Conservation (phyloP, 495 filamentous ascomycete species). For the Corynascus novoguineensis region DNA sequence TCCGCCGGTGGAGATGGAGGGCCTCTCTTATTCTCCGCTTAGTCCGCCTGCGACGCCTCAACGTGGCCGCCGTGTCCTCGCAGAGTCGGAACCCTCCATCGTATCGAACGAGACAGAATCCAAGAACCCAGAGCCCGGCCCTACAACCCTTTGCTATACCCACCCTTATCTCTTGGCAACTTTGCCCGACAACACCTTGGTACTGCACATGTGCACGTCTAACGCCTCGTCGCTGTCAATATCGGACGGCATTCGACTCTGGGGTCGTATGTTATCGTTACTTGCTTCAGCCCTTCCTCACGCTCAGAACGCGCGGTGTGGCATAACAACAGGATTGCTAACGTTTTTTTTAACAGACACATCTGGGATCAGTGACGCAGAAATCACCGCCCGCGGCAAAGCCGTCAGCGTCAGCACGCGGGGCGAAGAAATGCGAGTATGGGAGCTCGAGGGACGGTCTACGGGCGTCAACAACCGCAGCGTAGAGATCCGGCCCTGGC, state of each 20-base stretch:
- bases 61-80: background rate
- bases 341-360: too few species aligned
- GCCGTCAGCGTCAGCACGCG: conserved; percentile 79
- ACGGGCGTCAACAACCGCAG: conserved; percentile 30
- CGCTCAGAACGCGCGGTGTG: too few species aligned
- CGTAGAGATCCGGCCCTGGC: conserved; percentile 42
- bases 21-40: conserved; percentile 3
- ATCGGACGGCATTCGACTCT: conserved; percentile 69
- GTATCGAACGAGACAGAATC: conserved; percentile 3
- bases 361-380: conserved; percentile 77
- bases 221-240: conserved; percentile 61
- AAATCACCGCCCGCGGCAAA: conserved; percentile 81
- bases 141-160: conserved; percentile 75
- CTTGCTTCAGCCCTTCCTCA: too few species aligned
- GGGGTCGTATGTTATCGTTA: too few species aligned
- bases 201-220: conserved; percentile 78
- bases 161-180: conserved; percentile 90
- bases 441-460: conserved; percentile 81
- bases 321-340: too few species aligned
- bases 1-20: conserved; percentile 23
- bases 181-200: conserved; percentile 87
- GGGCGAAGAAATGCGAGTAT: conserved; percentile 85
- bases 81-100: background rate
- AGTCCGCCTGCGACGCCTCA: conserved; percentile 24
- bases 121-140: conserved; percentile 32